These are phyloP conservation scores for Aspergillus avenaceus DNA, from an alignment of 495 filamentous ascomycete species.

Conservation along the genomic window DNA sequence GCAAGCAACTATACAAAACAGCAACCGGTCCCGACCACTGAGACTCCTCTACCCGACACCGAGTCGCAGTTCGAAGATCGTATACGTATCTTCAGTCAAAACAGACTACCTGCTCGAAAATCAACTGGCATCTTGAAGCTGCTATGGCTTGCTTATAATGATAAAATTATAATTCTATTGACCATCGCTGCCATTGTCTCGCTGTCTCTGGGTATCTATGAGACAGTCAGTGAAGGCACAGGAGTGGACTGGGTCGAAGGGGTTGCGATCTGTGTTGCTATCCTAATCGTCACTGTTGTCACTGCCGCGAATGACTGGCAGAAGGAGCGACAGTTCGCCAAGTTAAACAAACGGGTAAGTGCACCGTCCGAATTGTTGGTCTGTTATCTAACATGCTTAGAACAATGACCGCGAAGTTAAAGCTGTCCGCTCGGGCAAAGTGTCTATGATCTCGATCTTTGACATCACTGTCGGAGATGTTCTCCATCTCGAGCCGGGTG, in stretches of 20 bases:
- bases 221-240: conserved; percentile 42
- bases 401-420: conserved; percentile 79
- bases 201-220: conserved; percentile 68
- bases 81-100: conserved; percentile 69
- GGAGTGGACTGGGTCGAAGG: conserved; percentile 77
- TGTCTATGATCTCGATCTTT: conserved; percentile 64
- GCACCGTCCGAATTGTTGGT: not conserved
- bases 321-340: conserved; percentile 75
- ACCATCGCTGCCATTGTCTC: conserved; percentile 71
- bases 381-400: conserved; percentile 23
- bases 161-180: conserved; percentile 75
- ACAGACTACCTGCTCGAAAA: conserved; percentile 69
- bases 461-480: conserved; percentile 72
- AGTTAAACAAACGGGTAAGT: conserved; percentile 63
- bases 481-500: conserved; percentile 68
- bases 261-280: conserved; percentile 72
- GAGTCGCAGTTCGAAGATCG: conserved; percentile 55
- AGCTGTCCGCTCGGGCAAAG: conserved; percentile 71
- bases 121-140: conserved; percentile 66
- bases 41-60: conserved; percentile 6
- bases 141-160: conserved; percentile 84
- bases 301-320: conserved; percentile 75
- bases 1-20: conserved; percentile 13
- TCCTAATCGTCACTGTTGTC: conserved; percentile 70
- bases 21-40: not conserved